Base-by-base conservation (phyloP, 192 early-diverging fungal genomes). In the Lunasporangiospora selenospora region DNA sequence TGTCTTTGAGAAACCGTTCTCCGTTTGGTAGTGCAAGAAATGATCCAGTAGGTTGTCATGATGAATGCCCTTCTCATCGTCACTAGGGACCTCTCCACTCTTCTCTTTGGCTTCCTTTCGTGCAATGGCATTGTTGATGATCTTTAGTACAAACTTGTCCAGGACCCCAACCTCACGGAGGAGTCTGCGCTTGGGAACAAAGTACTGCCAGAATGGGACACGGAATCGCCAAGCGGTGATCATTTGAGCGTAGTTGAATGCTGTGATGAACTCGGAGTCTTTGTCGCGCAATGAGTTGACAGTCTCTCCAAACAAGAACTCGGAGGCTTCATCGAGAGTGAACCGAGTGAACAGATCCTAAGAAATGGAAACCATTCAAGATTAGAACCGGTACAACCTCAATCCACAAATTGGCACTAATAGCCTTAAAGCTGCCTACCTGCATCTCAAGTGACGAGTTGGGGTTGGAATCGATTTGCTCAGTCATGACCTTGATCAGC, bases 201-300 rank as follows among this genome's bases (percentile, higher is more conserved):
- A 7, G 16, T 61, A 50, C 41, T 39, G 53, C 67, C 67, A 70
- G 11, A 49, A 29, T 1, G 67, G 67, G 6, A 71, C 53, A 6
- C 67, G 67, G 53, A 71, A 71, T 3, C 67, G 67, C 67, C 67
- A 71, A 27, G 59, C 58, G 16, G 59, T 45, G 26, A 71, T 44
- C 4, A 53, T 18, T 16, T 71, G 67, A 1, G 67, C 54, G 19
- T 71, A 62, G 31, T 71, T 71, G 47, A 71, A 71, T 5, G 67
- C 67, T 6, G 29, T 43, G 7, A 53, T 32, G 51, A 71, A 71
- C 15, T 71, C 59, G 4, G 52, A 44, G 8, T 51, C 39, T 18
- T 62, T 54, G 12, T 45, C 15, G 40, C 62, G 40, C 19, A 71
- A 48, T 2, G 67, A 24, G 37, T 71, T 56, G 2, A 62, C 67